Conservation (phyloP, 179 eudicot genomes). For the Pouteria campechiana region DNA sequence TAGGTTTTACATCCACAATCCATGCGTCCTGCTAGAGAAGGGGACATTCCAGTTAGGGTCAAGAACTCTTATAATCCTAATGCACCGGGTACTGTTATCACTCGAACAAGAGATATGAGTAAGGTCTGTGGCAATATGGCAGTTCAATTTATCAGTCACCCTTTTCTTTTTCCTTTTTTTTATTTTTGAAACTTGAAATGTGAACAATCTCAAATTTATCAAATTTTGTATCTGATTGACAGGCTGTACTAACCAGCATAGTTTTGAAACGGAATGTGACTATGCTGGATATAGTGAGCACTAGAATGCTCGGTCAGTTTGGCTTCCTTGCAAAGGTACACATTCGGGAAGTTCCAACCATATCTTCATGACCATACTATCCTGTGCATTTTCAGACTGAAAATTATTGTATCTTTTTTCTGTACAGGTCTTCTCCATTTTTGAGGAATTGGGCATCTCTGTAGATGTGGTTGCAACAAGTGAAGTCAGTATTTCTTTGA, state of each 20-base stretch:
- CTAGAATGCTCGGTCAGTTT: slow-evolving; percentile 94
- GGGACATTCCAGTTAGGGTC: slow-evolving; percentile 88
- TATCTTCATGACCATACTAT: too few species aligned
- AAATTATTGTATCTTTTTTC: background rate
- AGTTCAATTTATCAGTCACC: background rate
- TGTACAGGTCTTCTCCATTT: slow-evolving; percentile 69
- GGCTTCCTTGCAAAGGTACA: slow-evolving; percentile 91
- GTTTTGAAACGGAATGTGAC: slow-evolving; percentile 91
- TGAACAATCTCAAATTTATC: too few species aligned
- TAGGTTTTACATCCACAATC: slow-evolving; percentile 98
- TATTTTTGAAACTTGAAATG: too few species aligned
- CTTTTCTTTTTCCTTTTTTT: background rate
- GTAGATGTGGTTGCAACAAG: slow-evolving; percentile 98
- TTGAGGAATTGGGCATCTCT: slow-evolving; percentile 87
- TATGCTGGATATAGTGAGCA: slow-evolving; percentile 94
- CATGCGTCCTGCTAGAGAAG: slow-evolving; percentile 96
- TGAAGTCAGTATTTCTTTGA: slow-evolving; percentile 92
- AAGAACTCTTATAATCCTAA: slow-evolving; percentile 90
- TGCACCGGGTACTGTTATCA: slow-evolving; percentile 92
- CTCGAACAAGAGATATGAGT: slow-evolving; percentile 69
- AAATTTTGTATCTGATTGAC: too few species aligned
- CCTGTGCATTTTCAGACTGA: too few species aligned
- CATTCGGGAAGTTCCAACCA: too few species aligned
- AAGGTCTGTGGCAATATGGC: slow-evolving; percentile 41
- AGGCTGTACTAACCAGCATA: slow-evolving; percentile 92